A percentile compares a stretch with the other conserved stretches of the same genome.
Evolutionary conservation across 139 green algal species (phyloP).

Genomic region (Micractinium conductrix): DNA sequence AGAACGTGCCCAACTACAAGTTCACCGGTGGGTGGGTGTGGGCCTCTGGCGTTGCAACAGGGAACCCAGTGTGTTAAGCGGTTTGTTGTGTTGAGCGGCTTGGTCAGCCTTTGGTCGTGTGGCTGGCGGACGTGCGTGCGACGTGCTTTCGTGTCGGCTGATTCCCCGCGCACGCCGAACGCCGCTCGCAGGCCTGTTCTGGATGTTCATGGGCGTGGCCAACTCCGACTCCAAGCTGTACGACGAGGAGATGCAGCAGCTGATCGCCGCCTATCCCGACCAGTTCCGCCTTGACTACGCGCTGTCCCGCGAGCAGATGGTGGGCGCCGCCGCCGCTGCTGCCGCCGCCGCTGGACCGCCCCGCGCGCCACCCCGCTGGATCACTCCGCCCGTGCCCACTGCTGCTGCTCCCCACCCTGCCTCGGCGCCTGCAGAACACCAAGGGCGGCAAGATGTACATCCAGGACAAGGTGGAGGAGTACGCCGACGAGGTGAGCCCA

Average conservation of each 20-base stretch:
- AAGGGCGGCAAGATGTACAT: slow-evolving; percentile 72
- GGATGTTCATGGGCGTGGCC: slow-evolving; percentile 99
- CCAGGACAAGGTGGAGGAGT: slow-evolving; percentile 98
- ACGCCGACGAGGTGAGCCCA: slow-evolving; percentile 81
- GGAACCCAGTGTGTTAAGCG: too few relatives aligned
- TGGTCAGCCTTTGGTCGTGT: too few relatives aligned
- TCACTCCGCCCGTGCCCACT: background rate
- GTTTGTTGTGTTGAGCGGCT: too few relatives aligned
- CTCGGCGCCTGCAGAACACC: slow-evolving; percentile 20
- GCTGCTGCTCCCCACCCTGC: slow-evolving; percentile 13
- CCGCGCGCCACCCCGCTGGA: background rate
- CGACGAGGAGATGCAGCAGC: slow-evolving; percentile 96
- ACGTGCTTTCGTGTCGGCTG: background rate
- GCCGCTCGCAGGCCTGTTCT: slow-evolving; percentile 90
- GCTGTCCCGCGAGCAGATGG: slow-evolving; percentile 85
- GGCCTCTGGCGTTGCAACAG: too few relatives aligned
- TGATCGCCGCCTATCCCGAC: slow-evolving; percentile 77
- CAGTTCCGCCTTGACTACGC: slow-evolving; percentile 98
- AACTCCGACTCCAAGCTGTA: slow-evolving; percentile 98
- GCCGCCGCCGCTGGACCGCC: background rate
- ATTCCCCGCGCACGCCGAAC: too few relatives aligned
- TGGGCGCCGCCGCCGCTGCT: background rate
- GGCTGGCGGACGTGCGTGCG: background rate
- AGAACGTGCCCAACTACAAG: slow-evolving; percentile 95
- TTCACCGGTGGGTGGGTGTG: slow-evolving; percentile 56